Conservation (phyloP, 2,329 filamentous ascomycete species). For the Gaeumannomyces sp. region DNA sequence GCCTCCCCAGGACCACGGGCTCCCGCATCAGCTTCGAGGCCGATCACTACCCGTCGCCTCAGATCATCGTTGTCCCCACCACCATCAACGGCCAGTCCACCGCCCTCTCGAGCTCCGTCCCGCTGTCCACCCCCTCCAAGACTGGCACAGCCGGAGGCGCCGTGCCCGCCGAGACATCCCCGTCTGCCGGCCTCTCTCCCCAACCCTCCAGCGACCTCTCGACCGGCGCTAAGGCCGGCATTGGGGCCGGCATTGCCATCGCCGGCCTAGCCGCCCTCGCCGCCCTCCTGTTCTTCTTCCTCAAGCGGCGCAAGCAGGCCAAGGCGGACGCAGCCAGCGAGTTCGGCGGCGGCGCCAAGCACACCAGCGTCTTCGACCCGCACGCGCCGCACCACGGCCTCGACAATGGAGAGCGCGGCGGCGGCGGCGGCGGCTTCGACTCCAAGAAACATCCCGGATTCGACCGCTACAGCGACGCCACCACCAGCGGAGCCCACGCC, state of each 20-base stretch:
- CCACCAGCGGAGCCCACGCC: neutral
- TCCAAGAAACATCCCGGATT: neutral
- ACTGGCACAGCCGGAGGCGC: neutral
- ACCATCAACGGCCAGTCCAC: slow-evolving; percentile 4
- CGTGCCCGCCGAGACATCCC: neutral
- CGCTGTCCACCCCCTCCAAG: neutral
- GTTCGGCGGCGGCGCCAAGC: neutral
- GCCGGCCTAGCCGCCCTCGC: slow-evolving; percentile 6
- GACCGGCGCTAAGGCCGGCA: slow-evolving; percentile 18
- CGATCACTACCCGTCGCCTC: slow-evolving; percentile 12
- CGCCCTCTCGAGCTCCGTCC: neutral
- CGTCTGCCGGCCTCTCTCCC: neutral
- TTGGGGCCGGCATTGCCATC: slow-evolving; percentile 9
- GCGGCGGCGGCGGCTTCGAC: slow-evolving; percentile 1
- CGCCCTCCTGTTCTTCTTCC: slow-evolving; percentile 1
- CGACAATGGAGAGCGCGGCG: neutral
- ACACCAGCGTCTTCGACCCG: slow-evolving; percentile 2
- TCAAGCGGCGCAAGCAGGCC: slow-evolving; percentile 1
- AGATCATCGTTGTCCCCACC: slow-evolving; percentile 20
- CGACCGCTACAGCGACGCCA: neutral
- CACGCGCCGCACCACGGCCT: neutral
- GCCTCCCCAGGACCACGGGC: slow-evolving; percentile 19
- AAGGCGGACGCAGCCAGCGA: neutral
- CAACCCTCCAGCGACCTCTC: slow-evolving; percentile 14
- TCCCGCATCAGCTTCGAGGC: slow-evolving; percentile 19